phyloP scores from a whole-genome alignment of 345 rosid species.

The Salix viminalis region DNA sequence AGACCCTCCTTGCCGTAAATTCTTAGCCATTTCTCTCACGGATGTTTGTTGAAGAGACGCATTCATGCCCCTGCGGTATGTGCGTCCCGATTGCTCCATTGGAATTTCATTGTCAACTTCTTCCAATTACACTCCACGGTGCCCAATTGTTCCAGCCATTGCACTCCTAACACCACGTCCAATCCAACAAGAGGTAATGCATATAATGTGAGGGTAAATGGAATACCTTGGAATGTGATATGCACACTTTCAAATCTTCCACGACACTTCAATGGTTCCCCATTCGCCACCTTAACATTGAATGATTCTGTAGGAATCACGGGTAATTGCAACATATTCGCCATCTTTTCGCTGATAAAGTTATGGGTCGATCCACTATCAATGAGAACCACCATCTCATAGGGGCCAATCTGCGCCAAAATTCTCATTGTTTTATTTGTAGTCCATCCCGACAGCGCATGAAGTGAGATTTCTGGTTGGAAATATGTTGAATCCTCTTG shows the following conservation, averaged over 20 bases:
- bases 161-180: too few relatives aligned
- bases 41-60: neutral
- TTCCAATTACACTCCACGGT: neutral
- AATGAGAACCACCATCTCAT: too few relatives aligned
- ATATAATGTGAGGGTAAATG: neutral
- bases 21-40: neutral
- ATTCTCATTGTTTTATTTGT: too few relatives aligned
- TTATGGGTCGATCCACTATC: neutral
- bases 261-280: neutral
- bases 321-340: neutral
- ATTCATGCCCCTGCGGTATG: neutral
- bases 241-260: neutral
- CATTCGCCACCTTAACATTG: neutral
- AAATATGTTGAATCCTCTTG: too few relatives aligned
- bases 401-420: too few relatives aligned
- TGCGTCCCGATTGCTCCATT: neutral
- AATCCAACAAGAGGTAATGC: neutral
- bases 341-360: neutral
- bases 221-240: neutral
- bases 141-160: neutral
- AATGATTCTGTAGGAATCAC: neutral
- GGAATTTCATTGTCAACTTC: neutral
- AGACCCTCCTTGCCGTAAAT: neutral
- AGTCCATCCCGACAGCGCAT: too few relatives aligned
- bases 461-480: too few relatives aligned